A percentile compares a stretch with the other conserved stretches of the same genome.
phyloP scores from a whole-genome alignment of 2,329 filamentous ascomycete genomes.

The Nemania sp. region DNA sequence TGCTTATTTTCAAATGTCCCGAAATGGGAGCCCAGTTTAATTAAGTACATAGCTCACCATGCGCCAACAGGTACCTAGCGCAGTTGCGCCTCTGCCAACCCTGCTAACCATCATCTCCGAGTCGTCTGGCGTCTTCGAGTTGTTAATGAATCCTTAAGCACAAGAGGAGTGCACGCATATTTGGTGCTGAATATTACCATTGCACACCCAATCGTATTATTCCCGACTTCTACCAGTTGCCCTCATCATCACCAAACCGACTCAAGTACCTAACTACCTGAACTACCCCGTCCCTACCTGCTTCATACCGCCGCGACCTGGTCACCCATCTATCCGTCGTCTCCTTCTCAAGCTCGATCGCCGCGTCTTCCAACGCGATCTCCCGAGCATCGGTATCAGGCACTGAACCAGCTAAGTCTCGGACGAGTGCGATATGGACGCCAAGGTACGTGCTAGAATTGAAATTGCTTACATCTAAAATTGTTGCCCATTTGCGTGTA shows the following conservation, averaged over 20 bases:
- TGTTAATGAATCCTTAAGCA: constrained; percentile 25
- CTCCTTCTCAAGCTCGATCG: no score
- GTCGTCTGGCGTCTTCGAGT: constrained; percentile 1
- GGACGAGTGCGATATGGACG: constrained; percentile 31
- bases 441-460: constrained; percentile 32
- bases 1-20: no score
- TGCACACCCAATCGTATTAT: constrained; percentile 14
- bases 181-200: constrained; percentile 20
- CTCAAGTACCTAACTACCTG: neutral
- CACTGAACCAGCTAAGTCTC: neutral
- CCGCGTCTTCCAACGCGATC: neutral
- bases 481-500: neutral
- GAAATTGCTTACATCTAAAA: neutral
- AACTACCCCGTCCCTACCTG: neutral
- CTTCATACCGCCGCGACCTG: constrained; percentile 7
- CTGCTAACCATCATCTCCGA: no score
- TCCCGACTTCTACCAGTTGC: constrained; percentile 11
- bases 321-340: no score
- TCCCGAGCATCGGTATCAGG: constrained; percentile 9
- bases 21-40: no score
- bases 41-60: constrained; percentile 12
- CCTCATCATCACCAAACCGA: neutral
- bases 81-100: no score
- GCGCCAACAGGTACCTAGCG: neutral
- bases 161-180: constrained; percentile 5